These are phyloP conservation scores for Nitzschia palea DNA, from an alignment of 108 stramenopile genomes.

Conservation along the genomic window DNA sequence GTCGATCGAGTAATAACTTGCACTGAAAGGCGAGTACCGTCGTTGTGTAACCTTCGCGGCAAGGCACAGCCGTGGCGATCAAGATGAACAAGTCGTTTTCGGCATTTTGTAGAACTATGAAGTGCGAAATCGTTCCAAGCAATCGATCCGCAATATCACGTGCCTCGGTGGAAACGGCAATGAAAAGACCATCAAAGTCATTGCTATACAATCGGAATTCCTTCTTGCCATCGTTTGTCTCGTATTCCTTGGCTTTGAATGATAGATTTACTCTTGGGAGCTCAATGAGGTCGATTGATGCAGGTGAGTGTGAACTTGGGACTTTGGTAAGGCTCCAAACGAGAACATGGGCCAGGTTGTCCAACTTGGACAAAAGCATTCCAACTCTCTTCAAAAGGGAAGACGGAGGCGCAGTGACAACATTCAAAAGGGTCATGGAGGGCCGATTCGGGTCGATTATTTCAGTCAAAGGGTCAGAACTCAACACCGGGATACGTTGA, in stretches of 20 bases:
- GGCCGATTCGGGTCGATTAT: constrained; percentile 67
- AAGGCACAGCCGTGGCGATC: constrained; percentile 53
- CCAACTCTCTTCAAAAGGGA: constrained; percentile 89
- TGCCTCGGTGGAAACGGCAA: constrained; percentile 82
- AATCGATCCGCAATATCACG: constrained; percentile 80
- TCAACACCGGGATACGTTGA: constrained; percentile 69
- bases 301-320: constrained; percentile 60
- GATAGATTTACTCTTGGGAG: constrained; percentile 94
- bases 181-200: constrained; percentile 95
- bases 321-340: constrained; percentile 90
- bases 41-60: constrained; percentile 75
- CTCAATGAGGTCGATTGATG: constrained; percentile 90
- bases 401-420: constrained; percentile 79
- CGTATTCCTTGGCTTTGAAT: constrained; percentile 81
- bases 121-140: constrained; percentile 85
- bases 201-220: constrained; percentile 87
- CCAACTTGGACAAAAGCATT: constrained; percentile 88
- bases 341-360: constrained; percentile 93
- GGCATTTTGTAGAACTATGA: constrained; percentile 92
- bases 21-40: constrained; percentile 86
- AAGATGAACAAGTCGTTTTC: constrained; percentile 95
- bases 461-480: constrained; percentile 40
- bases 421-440: constrained; percentile 84
- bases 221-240: constrained; percentile 64
- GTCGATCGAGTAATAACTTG: constrained; percentile 54